Base-by-base conservation (phyloP, 1,139 yeast genomes). In the Candida frijolesensis region DNA sequence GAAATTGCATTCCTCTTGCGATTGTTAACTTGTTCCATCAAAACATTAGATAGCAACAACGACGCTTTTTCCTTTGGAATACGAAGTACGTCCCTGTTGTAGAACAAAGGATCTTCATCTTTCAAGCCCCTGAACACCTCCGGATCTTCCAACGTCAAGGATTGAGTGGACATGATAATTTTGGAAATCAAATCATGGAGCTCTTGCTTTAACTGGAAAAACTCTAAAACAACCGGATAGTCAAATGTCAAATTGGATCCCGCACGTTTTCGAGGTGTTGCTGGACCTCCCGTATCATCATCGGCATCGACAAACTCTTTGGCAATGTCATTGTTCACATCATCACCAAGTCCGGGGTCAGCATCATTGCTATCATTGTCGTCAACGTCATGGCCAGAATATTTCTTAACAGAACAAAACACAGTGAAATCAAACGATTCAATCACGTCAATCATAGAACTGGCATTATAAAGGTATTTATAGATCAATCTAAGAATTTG, bases 171-270 rank as follows among this genome's bases (percentile, higher is more conserved):
- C 78, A 87, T 79, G 27, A 88, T 75, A 14, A 89, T 73, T 29
- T 79, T 79, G 7, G 84, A 73, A 40, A 87, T 72, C 5, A 79
- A 68, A 57, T 87, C 85, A 64, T 90, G 94, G 42, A 89, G 67
- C 18, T 81, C 76, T 62, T 90, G 97, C 60, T 90, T 91, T 45
- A 80, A 72, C 55, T 86, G 87, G 62, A 86, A 81, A 63, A 89
- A 89, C 48, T 89, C 96, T 35, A 85, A 75, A 10, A 90, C 78
- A 16, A 86, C 74, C 1, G 89, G 87, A 58, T 85, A 79, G 47
- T 83, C 83, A 57, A 80, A 73, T 3, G 79, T 69, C 32, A 81
- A 65, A 45, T 65, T 70, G 35, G 66, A 57, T 8, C 53, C 45
- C 11, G 56, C 49, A 22, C 34, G 29, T 15, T 42, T 35, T 10